Conservation (phyloP, 2,329 filamentous ascomycete genomes). For the Sodiomyces alkalinus region DNA sequence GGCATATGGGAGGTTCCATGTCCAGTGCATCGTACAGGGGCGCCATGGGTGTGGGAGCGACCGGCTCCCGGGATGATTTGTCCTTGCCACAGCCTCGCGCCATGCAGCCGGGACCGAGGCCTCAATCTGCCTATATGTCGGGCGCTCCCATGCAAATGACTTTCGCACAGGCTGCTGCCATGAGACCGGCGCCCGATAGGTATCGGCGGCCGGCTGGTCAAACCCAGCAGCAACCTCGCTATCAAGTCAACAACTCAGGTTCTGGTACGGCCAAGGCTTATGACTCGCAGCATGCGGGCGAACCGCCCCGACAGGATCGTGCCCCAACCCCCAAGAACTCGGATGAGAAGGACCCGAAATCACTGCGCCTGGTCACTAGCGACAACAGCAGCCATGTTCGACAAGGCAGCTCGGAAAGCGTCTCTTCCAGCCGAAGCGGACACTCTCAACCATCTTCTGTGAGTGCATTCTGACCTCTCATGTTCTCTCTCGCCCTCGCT, state of each 20-base stretch:
- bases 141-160: conserved; percentile 28
- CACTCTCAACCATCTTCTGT: conserved; percentile 44
- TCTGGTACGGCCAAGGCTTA: conserved; percentile 38
- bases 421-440: conserved; percentile 40
- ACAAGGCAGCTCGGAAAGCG: conserved; percentile 50
- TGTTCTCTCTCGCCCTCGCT: too few relatives aligned
- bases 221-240: conserved; percentile 16
- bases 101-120: conserved; percentile 22
- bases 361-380: conserved; percentile 20
- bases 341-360: conserved; percentile 24
- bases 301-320: too few relatives aligned
- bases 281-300: too few relatives aligned
- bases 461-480: conserved; percentile 4
- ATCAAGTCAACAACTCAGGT: conserved; percentile 27
- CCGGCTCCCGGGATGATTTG: conserved; percentile 38
- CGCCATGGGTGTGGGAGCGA: conserved; percentile 18
- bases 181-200: conserved; percentile 63
- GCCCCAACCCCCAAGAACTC: conserved; percentile 12
- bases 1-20: conserved; percentile 13
- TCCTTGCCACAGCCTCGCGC: conserved; percentile 26
- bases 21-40: conserved; percentile 21
- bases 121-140: conserved; percentile 26
- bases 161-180: conserved; percentile 39
- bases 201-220: conserved; percentile 55
- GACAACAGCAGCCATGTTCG: conserved; percentile 19